A percentile compares a stretch with the other conserved stretches of the same genome.
Evolutionary conservation across 345 rosid genomes (phyloP).

Genomic region (Bruguiera gymnorhiza): DNA sequence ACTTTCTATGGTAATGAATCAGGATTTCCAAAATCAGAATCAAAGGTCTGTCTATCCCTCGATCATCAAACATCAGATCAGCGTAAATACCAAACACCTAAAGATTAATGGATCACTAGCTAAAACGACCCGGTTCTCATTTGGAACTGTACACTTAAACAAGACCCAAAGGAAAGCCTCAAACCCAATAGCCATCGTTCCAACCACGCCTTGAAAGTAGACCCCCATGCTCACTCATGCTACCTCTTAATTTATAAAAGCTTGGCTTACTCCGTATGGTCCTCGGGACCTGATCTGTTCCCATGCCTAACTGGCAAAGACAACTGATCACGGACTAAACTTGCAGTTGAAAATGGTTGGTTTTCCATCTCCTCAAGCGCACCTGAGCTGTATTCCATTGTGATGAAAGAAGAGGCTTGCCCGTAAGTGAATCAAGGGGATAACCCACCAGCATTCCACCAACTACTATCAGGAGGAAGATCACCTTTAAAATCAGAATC

Average conservation of each 20-base stretch:
- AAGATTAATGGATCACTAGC: constrained; percentile 6
- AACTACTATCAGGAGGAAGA: constrained; percentile 72
- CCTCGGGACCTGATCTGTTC: constrained; percentile 87
- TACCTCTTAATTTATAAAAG: constrained; percentile 72
- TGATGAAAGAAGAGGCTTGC: constrained; percentile 76
- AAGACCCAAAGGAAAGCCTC: constrained; percentile 7
- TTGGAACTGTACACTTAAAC: constrained; percentile 27
- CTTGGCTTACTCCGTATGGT: constrained; percentile 63
- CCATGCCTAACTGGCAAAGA: constrained; percentile 58
- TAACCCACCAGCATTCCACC: constrained; percentile 78
- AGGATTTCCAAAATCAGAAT: constrained; percentile 27
- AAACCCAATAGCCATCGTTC: constrained; percentile 34
- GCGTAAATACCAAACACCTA: not conserved
- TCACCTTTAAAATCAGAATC: constrained; percentile 81
- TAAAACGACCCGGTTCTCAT: not conserved
- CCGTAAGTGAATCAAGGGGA: constrained; percentile 75
- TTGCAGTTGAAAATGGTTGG: constrained; percentile 62
- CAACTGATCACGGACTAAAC: constrained; percentile 45
- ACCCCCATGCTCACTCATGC: constrained; percentile 93
- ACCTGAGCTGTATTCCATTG: constrained; percentile 96
- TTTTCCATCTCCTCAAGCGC: constrained; percentile 66
- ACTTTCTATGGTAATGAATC: constrained; percentile 37
- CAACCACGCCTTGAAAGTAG: constrained; percentile 41
- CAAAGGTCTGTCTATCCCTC: constrained; percentile 13
- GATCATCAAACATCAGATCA: constrained; percentile 12